Conservation (phyloP, 176 grass and related monocot genomes). For the Melocanna baccifera region DNA sequence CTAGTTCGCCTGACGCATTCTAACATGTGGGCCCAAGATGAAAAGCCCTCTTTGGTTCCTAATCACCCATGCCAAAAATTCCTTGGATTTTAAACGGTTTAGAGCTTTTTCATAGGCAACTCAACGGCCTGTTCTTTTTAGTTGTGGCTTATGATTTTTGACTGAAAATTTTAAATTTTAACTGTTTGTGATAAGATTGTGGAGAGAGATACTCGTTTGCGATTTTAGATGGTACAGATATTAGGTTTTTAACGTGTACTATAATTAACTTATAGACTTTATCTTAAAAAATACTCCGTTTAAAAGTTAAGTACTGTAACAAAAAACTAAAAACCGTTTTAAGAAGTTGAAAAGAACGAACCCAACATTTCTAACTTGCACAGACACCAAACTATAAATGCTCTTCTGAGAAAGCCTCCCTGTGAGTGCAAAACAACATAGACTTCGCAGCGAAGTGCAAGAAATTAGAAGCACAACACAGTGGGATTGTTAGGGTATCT, state of each 20-base stretch:
- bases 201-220: too few relatives aligned
- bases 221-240: too few relatives aligned
- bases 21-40: not conserved
- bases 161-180: too few relatives aligned
- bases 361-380: not conserved
- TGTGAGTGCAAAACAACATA: not conserved
- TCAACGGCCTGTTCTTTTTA: too few relatives aligned
- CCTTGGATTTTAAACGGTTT: not conserved
- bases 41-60: not conserved
- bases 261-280: too few relatives aligned
- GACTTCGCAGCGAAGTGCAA: slow-evolving; percentile 4
- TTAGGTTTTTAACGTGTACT: too few relatives aligned
- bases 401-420: slow-evolving; percentile 4
- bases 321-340: too few relatives aligned
- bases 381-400: slow-evolving; percentile 22
- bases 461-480: not conserved
- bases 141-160: too few relatives aligned
- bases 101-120: not conserved
- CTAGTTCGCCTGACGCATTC: not conserved
- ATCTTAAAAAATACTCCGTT: too few relatives aligned
- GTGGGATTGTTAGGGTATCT: slow-evolving; percentile 30
- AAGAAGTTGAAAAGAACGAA: too few relatives aligned
- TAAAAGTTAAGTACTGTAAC: too few relatives aligned
- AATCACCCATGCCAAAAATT: slow-evolving; percentile 1
- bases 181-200: too few relatives aligned